phyloP scores from a whole-genome alignment of 768 basidiomycete species.

The Trametes cubensis region DNA sequence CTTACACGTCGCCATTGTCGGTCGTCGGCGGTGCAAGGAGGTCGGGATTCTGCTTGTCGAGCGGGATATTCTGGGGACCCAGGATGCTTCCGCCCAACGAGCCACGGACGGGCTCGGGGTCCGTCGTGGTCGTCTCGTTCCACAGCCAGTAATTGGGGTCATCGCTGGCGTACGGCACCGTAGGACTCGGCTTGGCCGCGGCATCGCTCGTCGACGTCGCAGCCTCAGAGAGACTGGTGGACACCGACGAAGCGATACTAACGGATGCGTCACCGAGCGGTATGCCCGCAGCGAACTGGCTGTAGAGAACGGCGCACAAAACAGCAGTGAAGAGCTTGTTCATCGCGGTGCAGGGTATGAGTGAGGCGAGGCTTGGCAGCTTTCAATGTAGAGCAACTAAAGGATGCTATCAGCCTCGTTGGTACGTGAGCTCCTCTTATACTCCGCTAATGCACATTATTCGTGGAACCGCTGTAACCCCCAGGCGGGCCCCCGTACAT shows the following conservation, averaged over 20 bases:
- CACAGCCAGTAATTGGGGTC: conserved; percentile 28
- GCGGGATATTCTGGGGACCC: conserved; percentile 35
- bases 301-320: conserved; percentile 17
- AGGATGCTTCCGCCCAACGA: conserved; percentile 32
- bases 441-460: too few species aligned
- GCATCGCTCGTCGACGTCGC: conserved; percentile 13
- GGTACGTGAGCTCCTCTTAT: too few species aligned
- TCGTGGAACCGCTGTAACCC: too few species aligned
- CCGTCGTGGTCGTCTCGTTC: conserved; percentile 22
- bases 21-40: conserved; percentile 39
- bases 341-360: conserved; percentile 1
- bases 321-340: conserved; percentile 14
- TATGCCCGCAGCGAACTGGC: conserved; percentile 5
- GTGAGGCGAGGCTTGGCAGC: neutral
- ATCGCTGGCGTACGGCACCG: conserved; percentile 28
- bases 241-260: neutral
- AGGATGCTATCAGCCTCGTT: too few species aligned
- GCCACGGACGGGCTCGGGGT: conserved; percentile 29
- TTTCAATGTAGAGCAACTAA: too few species aligned
- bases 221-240: neutral
- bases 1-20: conserved; percentile 35
- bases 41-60: conserved; percentile 38
- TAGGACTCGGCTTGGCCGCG: conserved; percentile 20
- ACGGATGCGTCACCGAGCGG: conserved; percentile 14
- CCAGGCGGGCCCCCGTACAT: too few species aligned